Conservation (phyloP, 768 basidiomycete genomes). For the Serpula lacrymans region DNA sequence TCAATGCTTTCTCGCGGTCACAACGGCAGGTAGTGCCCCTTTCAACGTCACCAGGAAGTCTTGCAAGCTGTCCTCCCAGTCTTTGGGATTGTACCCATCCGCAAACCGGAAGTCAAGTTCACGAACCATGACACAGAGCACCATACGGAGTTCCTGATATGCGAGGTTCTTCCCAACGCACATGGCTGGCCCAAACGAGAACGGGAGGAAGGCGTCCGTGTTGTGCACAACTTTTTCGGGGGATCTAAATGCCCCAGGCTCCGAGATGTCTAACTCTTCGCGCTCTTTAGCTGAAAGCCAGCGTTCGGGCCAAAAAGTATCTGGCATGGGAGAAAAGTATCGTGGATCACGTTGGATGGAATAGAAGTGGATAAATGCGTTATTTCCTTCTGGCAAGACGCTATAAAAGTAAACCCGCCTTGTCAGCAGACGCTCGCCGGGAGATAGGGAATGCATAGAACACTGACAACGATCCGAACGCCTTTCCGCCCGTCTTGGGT, state of each 20-base stretch:
- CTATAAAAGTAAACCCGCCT: too few species aligned
- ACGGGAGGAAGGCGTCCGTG: slow-evolving; percentile 37
- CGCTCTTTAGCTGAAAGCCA: slow-evolving; percentile 28
- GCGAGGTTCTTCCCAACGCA: slow-evolving; percentile 45
- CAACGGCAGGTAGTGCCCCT: slow-evolving; percentile 27
- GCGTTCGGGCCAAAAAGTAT: slow-evolving; percentile 35
- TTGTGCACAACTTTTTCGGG: slow-evolving; percentile 18
- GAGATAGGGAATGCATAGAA: neutral
- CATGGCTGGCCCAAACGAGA: slow-evolving; percentile 39
- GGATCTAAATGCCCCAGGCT: slow-evolving; percentile 32
- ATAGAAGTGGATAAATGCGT: slow-evolving; percentile 29
- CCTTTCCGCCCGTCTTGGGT: slow-evolving; percentile 23
- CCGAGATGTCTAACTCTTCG: slow-evolving; percentile 20
- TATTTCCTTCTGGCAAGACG: slow-evolving; percentile 32
- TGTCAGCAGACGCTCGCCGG: too few species aligned
- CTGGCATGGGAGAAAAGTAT: slow-evolving; percentile 34
- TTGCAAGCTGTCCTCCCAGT: slow-evolving; percentile 31
- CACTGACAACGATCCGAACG: slow-evolving; percentile 30
- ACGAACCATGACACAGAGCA: slow-evolving; percentile 33
- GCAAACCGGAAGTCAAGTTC: slow-evolving; percentile 36
- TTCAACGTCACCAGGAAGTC: slow-evolving; percentile 36
- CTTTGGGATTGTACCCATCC: slow-evolving; percentile 24
- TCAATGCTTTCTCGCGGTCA: slow-evolving; percentile 33
- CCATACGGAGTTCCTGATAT: slow-evolving; percentile 37
- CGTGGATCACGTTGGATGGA: slow-evolving; percentile 32